Conservation (phyloP, 371 early-diverging fungal species). For the Mortierella sp. region DNA sequence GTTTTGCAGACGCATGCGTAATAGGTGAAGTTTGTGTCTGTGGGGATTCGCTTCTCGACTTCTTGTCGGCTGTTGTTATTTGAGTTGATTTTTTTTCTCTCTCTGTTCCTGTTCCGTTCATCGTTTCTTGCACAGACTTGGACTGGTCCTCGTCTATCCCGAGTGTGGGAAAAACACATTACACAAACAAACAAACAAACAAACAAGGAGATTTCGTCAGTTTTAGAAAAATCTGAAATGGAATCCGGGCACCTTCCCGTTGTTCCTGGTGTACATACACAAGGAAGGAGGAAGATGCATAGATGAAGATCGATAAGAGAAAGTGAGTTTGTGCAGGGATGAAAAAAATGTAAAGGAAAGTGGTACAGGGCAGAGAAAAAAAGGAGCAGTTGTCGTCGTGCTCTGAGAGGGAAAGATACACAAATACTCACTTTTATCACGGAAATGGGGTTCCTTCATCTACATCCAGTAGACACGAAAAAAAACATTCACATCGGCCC, state of each 20-base stretch:
- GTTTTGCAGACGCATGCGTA: not conserved
- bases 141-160: not conserved
- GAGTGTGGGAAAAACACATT: not conserved
- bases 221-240: too few species aligned
- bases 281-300: not conserved
- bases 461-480: not conserved
- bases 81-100: not conserved
- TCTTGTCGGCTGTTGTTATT: not conserved
- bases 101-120: not conserved
- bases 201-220: not conserved
- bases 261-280: not conserved
- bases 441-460: too few species aligned
- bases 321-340: not conserved
- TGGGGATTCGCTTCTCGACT: not conserved
- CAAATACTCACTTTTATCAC: too few species aligned
- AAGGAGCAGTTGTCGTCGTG: not conserved
- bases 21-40: not conserved
- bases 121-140: not conserved
- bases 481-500: not conserved
- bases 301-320: not conserved
- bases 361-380: not conserved
- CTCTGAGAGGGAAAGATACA: not conserved
- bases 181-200: not conserved
- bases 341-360: not conserved
- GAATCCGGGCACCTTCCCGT: not conserved